Evolutionary conservation across 306 rosid genomes (phyloP), one percentile per base, ranked within the genome.

Genomic region (Lotus japonicus): DNA sequence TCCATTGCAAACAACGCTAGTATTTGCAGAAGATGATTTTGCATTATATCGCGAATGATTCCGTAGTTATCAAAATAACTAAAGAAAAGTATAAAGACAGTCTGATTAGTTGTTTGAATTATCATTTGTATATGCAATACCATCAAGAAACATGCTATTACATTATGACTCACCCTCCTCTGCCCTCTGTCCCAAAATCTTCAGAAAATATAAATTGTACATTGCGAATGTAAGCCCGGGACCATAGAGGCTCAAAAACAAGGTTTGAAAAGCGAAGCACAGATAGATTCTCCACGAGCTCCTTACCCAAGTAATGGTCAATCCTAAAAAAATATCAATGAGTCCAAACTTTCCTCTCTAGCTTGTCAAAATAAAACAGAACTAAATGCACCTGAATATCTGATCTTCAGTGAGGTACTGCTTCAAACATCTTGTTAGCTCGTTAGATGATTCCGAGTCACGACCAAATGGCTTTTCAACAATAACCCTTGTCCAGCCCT

Each of bases 251-350:
- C 84, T 90, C 95, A 44, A 94, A 94, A 78, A 90, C 81, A 74
- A 94, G 97, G 78, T 94, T 94, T 58, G 99, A 90, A 86, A 94
- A 94, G 66, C 97, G 97, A 85, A 94, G 99, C 75, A 90, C 97
- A 0, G 96, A 94, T 42, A 90, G 95, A 79, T 94, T 94, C 85
- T 94, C 99, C 51, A 94, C 97, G 0, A 94, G 97, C 85, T 94
- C 99, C 86, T 94, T 90, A 12, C 98, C 99, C 89, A 94, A 86
- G 88, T 90, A 90, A 84, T 94, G 99, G 77, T 94, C 97, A 76
- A 94, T 94, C 88, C 98, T 92, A 73, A 52, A 81, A 23, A 63
- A 66, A 49, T 39, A 55, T 16, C 58, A 48, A 56, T 54, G 52
- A 64, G 58, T 72, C 38, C 69, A 75, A 72, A 70, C 10, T 58